Conservation (phyloP, 495 filamentous ascomycete species). For the Rhypophila decipiens region DNA sequence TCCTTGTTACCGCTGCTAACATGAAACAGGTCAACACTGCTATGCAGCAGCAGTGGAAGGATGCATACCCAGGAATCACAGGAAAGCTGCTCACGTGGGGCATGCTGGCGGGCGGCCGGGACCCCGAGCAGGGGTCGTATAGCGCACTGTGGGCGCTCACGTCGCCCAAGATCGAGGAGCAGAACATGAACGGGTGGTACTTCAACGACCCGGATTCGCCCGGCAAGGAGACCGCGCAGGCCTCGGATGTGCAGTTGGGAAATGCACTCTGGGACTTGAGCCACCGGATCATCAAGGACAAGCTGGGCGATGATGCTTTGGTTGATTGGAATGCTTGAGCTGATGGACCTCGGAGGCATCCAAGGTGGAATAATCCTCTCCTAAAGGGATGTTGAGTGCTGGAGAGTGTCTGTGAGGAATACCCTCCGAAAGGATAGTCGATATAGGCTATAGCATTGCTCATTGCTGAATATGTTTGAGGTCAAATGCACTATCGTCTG, state of each 20-base stretch:
- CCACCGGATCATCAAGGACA: conserved; percentile 34
- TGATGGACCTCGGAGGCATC: background rate
- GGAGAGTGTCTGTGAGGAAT: background rate
- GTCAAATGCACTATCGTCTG: background rate
- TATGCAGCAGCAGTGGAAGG: conserved; percentile 44
- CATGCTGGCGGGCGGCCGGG: conserved; percentile 27
- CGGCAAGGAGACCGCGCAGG: conserved; percentile 32
- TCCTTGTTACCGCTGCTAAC: background rate
- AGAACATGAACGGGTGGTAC: conserved; percentile 37
- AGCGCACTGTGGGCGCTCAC: conserved; percentile 37
- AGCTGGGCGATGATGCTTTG: conserved; percentile 35
- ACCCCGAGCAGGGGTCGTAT: conserved; percentile 37
- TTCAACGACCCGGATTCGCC: conserved; percentile 28
- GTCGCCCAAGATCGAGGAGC: conserved; percentile 35
- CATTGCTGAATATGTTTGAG: background rate
- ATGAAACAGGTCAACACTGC: conserved; percentile 32
- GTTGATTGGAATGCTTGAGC: conserved; percentile 24
- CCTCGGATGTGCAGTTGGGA: conserved; percentile 33
- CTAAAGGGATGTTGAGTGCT: background rate
- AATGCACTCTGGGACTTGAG: conserved; percentile 37
- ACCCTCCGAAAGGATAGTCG: background rate
- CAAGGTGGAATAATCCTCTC: background rate
- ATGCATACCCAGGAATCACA: conserved; percentile 37
- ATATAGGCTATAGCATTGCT: background rate
- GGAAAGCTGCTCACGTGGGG: conserved; percentile 31